phyloP scores from a whole-genome alignment of 805 yeast species.

The Geotrichum ghanense region DNA sequence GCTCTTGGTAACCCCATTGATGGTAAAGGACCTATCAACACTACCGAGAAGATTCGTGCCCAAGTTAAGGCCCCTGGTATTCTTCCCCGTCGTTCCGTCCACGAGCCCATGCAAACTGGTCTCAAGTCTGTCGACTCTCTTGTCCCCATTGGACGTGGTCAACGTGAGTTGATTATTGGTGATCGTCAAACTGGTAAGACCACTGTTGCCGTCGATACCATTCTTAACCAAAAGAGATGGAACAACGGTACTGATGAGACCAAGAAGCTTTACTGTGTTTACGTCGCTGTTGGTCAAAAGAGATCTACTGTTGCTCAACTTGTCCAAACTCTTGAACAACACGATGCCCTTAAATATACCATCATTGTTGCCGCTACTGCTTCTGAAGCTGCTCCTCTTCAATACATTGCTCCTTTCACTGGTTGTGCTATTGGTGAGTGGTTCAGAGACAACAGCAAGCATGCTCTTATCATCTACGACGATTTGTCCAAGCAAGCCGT shows the following conservation, averaged over 20 bases:
- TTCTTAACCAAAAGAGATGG: conserved; percentile 98
- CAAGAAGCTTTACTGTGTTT: conserved; percentile 98
- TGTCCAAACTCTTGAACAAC: conserved; percentile 96
- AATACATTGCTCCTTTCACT: conserved; percentile 99
- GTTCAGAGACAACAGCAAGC: conserved; percentile 99
- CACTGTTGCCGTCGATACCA: conserved; percentile 97
- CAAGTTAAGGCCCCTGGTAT: conserved; percentile 99
- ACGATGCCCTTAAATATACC: conserved; percentile 96
- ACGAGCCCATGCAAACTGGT: conserved; percentile 99
- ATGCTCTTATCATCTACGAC: conserved; percentile 93
- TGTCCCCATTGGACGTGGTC: conserved; percentile 99
- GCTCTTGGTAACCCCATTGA: conserved; percentile 99
- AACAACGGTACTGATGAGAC: conserved; percentile 89
- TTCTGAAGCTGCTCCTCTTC: conserved; percentile 99
- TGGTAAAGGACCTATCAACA: conserved; percentile 97
- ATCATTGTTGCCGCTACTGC: conserved; percentile 99
- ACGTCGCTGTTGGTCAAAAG: conserved; percentile 99
- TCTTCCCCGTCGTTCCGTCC: conserved; percentile 96
- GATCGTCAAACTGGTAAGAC: conserved; percentile 99
- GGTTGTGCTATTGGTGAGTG: conserved; percentile 99
- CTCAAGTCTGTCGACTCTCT: conserved; percentile 97
- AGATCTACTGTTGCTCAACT: conserved; percentile 99
- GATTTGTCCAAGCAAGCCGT: conserved; percentile 99
- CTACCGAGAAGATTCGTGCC: conserved; percentile 81
- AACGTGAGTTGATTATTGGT: conserved; percentile 99